phyloP scores from a whole-genome alignment of 2,329 filamentous ascomycete genomes.

The Hawksworthiomyces lignivorus region DNA sequence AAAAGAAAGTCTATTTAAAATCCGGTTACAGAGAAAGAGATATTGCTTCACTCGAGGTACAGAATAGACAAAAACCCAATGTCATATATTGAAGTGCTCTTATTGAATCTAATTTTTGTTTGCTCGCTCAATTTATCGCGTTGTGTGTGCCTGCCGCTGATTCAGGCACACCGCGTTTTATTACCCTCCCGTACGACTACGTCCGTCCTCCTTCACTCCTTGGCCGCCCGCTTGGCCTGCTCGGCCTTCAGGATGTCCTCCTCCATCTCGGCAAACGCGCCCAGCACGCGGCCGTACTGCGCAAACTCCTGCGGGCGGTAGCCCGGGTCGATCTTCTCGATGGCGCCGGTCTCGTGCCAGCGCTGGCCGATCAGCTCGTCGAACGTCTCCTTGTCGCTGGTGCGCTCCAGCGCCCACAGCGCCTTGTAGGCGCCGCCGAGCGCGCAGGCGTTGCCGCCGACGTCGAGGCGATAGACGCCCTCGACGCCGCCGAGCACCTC shows the following conservation, averaged over 20 bases:
- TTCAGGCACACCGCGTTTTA: too few species aligned
- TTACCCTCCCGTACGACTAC: too few species aligned
- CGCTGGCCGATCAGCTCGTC: slow-evolving; percentile 76
- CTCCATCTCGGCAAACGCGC: slow-evolving; percentile 73
- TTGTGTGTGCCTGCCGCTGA: too few species aligned
- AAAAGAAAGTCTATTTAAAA: too few species aligned
- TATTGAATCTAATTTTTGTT: too few species aligned
- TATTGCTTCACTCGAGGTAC: too few species aligned
- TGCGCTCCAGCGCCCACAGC: slow-evolving; percentile 79
- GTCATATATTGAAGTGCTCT: too few species aligned
- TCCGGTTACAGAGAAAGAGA: too few species aligned
- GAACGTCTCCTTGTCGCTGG: slow-evolving; percentile 60
- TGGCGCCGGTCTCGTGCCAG: slow-evolving; percentile 79
- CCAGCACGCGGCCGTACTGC: slow-evolving; percentile 67
- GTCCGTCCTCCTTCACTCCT: too few species aligned
- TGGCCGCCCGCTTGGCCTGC: slow-evolving; percentile 16
- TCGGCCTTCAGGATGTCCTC: slow-evolving; percentile 47
- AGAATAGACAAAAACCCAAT: too few species aligned
- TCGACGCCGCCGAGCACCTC: slow-evolving; percentile 84
- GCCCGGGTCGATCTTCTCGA: slow-evolving; percentile 74
- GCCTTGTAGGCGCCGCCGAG: slow-evolving; percentile 93
- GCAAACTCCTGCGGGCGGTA: slow-evolving; percentile 70
- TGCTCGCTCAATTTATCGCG: too few species aligned
- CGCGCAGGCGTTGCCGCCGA: slow-evolving; percentile 91
- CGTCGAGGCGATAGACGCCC: slow-evolving; percentile 87